Base-by-base conservation (phyloP, 805 yeast genomes). In the Monosporozyma unispora region DNA sequence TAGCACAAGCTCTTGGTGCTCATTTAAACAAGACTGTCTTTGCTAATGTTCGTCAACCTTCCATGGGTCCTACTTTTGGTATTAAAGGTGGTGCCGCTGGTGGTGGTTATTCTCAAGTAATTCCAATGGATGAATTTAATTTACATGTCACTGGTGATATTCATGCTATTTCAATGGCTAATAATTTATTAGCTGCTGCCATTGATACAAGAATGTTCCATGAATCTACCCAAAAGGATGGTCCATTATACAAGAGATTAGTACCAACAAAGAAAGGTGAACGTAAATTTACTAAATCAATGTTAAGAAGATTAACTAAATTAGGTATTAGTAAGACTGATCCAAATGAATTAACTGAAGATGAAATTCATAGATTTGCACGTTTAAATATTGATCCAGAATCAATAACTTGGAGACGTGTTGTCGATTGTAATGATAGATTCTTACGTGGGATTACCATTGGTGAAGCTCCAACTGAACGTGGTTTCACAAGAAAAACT, bases 31-130 rank as follows among this genome's bases (percentile, higher is more conserved):
- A 80, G 66, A 83, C 84, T 51, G 82, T 95, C 35, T 81, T 90
- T 67, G 99, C 98, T 48, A 89, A 87, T 61, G 96, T 91, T 45
- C 85, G 99, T 68, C 99, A 91, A 68, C 98, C 98, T 27, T 85
- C 95, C 9, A 88, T 91, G 96, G 98, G 98, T 40, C 99, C 99
- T 46, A 91, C 98, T 18, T 91, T 91, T 62, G 99, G 99, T 68
- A 89, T 91, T 61, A 91, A 91, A 72, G 99, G 99, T 63, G 98
- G 98, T 69, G 99, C 99, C 50, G 98, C 98, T 18, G 99, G 99
- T 59, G 99, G 98, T 65, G 98, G 98, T 45, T 91, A 89, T 69
- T 79, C 98, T 2, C 98, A 91, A 71, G 98, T 91, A 44, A 90
- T 91, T 59, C 98, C 98, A 47, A 91, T 91, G 97, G 99, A 91